A percentile compares a stretch with the other conserved stretches of the same genome.
These are phyloP conservation scores for Neurospora sp. DNA, from an alignment of 495 filamentous ascomycete species.

Conservation along the genomic window DNA sequence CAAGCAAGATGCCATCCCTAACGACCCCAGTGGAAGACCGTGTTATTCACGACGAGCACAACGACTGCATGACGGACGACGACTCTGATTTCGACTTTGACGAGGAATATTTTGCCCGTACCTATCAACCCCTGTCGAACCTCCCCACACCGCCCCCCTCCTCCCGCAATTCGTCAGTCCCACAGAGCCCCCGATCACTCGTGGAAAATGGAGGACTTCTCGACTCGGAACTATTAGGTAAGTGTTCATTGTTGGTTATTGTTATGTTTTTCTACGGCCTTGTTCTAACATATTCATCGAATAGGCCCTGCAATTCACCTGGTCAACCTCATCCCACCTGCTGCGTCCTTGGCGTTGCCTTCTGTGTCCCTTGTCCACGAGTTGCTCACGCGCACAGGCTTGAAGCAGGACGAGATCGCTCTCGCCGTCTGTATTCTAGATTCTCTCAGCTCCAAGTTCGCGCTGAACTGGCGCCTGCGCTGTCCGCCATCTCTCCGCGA, in stretches of 20 bases:
- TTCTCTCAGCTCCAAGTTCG: slow-evolving; percentile 44
- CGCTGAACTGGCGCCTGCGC: slow-evolving; percentile 39
- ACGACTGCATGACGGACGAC: slow-evolving; percentile 28
- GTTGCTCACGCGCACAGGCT: slow-evolving; percentile 38
- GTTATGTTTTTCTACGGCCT: background rate
- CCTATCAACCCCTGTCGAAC: slow-evolving; percentile 49
- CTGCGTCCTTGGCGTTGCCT: slow-evolving; percentile 38
- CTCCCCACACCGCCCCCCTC: slow-evolving; percentile 51
- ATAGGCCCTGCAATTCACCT: slow-evolving; percentile 46
- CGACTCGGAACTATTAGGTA: slow-evolving; percentile 37
- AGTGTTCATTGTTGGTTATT: slow-evolving; percentile 5
- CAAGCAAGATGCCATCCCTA: background rate
- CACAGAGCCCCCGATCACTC: slow-evolving; percentile 28
- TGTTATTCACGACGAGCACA: slow-evolving; percentile 7
- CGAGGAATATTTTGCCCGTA: slow-evolving; percentile 45
- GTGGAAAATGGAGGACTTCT: slow-evolving; percentile 34
- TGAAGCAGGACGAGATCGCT: slow-evolving; percentile 41
- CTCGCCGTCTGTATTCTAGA: slow-evolving; percentile 47
- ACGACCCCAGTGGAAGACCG: background rate
- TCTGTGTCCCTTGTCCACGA: slow-evolving; percentile 41
- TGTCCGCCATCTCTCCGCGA: slow-evolving; percentile 30
- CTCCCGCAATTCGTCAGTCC: slow-evolving; percentile 30
- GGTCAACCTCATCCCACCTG: slow-evolving; percentile 43
- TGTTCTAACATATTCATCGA: background rate
- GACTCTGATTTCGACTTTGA: slow-evolving; percentile 34